Conservation (phyloP, 768 basidiomycete species). For the Boletus barrowsii region DNA sequence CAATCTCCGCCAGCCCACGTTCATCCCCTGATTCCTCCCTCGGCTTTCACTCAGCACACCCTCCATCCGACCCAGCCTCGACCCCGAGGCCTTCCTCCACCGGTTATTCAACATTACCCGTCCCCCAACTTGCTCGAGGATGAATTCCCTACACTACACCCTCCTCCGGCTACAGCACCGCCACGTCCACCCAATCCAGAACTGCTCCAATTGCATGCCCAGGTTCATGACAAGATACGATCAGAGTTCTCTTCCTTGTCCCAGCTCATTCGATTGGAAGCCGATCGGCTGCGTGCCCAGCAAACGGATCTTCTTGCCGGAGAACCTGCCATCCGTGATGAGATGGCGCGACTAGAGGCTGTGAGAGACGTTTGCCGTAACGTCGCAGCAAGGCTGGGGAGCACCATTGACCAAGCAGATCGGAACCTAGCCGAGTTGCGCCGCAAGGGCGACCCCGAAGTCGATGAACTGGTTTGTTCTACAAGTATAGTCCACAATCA, state of each 20-base stretch:
- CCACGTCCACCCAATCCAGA: conserved; percentile 90
- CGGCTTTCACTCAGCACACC: conserved; percentile 24
- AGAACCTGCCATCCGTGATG: conserved; percentile 92
- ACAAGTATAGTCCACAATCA: conserved; percentile 97
- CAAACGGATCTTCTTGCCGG: conserved; percentile 84
- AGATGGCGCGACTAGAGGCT: conserved; percentile 91
- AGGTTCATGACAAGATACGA: conserved; percentile 71
- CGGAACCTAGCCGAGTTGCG: conserved; percentile 73
- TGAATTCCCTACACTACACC: conserved; percentile 38
- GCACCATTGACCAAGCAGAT: conserved; percentile 65
- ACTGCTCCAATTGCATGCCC: conserved; percentile 72
- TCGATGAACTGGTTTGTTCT: conserved; percentile 95
- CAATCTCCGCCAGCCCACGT: conserved; percentile 27
- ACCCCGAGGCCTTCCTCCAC: conserved; percentile 15
- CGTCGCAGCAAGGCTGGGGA: conserved; percentile 66
- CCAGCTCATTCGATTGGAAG: conserved; percentile 59
- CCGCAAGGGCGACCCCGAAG: conserved; percentile 83
- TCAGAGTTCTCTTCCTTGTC: conserved; percentile 71
- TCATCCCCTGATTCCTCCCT: conserved; percentile 15
- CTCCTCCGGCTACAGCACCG: conserved; percentile 44
- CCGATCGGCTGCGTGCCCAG: conserved; percentile 74
- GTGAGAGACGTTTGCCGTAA: conserved; percentile 87
- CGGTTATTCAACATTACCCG: conserved; percentile 10
- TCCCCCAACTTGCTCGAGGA: conserved; percentile 65
- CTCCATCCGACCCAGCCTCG: conserved; percentile 15